Base-by-base conservation (phyloP, 1,284 basidiomycete species). In the Phellinidium pouzarii region DNA sequence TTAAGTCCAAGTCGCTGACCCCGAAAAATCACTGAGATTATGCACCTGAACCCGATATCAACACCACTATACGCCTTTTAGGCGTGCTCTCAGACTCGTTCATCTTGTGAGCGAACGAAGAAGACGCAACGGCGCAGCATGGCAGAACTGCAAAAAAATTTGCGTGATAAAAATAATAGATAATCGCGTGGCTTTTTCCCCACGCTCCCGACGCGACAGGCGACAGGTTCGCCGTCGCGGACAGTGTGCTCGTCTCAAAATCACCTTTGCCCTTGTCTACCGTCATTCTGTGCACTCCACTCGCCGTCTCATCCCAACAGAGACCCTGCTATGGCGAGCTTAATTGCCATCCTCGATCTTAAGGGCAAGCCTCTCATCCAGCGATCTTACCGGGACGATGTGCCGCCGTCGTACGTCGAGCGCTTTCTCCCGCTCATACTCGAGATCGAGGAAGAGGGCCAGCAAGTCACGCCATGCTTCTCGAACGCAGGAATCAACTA, bases 361-460 rank as follows among this genome's bases (percentile, higher is more conserved):
- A 98, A 98, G 76, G 95, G 95, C 64, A 99, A 99, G 71, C 92
- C 94, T 26, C 80, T 99, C 53, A 99, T 99, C 61, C 95, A 98
- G 68, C 79, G 95, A n/a, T 90, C 91, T 0, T 99, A 99, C 72
- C 81, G 94, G 50, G 96, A 99, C 69, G 96, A 99, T 72, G 91
- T 99, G 0, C 82, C 92, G 0, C 64, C 91, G 0, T 82, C 91
- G 0, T 87, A 87, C 56, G 85, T 99, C 59, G 95, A 99, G 66
- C 82, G 87, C 46, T 99, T 99, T 69, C 77, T 99, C 40, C 96
- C 96, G 0, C 81, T 97, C 36, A 75, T 98, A 38, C 83, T 98
- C 48, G 96, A 99, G 36, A 87, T 98, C 67, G 96, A 99, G 70
- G 96, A 99, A 71, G 96, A 99, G 58, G 91, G 91, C 27, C 86